phyloP scores from a whole-genome alignment of 140 eudicot species.

The Cichorium intybus region DNA sequence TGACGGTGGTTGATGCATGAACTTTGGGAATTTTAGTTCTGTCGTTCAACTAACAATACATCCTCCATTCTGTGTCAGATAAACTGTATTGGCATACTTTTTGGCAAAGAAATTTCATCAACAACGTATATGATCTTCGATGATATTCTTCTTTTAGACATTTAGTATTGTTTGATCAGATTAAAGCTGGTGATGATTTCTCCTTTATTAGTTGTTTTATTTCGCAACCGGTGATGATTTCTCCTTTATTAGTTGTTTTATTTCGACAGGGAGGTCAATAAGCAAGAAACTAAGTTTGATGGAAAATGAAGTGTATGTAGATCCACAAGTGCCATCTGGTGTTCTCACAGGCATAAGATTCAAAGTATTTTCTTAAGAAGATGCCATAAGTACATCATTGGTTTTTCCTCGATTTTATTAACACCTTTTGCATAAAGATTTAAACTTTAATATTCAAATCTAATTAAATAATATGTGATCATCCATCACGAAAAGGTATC shows the following conservation, averaged over 20 bases:
- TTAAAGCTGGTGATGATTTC: not conserved
- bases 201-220: not conserved
- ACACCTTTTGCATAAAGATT: not conserved
- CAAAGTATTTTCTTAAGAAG: slow-evolving; percentile 54
- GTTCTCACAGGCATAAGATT: slow-evolving; percentile 53
- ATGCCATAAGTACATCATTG: slow-evolving; percentile 58
- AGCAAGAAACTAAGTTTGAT: slow-evolving; percentile 28
- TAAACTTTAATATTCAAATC: not conserved
- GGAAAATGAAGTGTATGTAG: slow-evolving; percentile 50
- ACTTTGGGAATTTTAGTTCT: slow-evolving; percentile 7
- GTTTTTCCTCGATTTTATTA: not conserved
- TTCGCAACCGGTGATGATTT: too few species aligned
- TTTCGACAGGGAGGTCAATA: slow-evolving; percentile 12
- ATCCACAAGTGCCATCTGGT: slow-evolving; percentile 51
- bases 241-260: not conserved
- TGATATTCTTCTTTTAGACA: not conserved
- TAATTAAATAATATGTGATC: not conserved
- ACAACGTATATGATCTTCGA: too few species aligned
- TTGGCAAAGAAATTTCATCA: too few species aligned
- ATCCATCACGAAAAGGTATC: slow-evolving; percentile 55
- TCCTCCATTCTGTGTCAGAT: too few species aligned
- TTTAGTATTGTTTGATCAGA: not conserved
- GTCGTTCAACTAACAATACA: not conserved
- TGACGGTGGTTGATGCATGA: slow-evolving; percentile 23
- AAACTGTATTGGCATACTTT: too few species aligned